A percentile compares a stretch with the other conserved stretches of the same genome.
phyloP scores from a whole-genome alignment of 306 rosid species.

The Cucumis cinereus region DNA sequence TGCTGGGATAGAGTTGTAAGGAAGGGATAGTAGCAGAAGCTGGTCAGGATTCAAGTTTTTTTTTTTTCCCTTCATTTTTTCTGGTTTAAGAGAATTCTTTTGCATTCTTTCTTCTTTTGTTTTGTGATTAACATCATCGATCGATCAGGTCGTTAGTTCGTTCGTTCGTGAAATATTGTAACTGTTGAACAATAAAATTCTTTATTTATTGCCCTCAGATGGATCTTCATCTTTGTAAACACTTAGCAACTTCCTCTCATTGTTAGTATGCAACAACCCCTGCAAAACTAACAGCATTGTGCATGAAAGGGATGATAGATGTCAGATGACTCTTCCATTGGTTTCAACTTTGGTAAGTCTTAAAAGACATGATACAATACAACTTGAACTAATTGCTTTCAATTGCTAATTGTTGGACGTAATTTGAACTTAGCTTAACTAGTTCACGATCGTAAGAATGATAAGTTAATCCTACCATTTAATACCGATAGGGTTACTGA shows the following conservation, averaged over 20 bases:
- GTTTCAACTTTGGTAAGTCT: no score
- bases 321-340: no score
- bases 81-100: not conserved
- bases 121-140: not conserved
- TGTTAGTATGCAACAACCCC: not conserved
- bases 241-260: not conserved
- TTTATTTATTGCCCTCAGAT: not conserved
- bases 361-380: no score
- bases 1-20: not conserved
- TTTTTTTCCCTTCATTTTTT: not conserved
- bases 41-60: not conserved
- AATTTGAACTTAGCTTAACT: no score
- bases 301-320: no score
- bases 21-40: not conserved
- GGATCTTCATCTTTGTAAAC: not conserved
- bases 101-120: not conserved
- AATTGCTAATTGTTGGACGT: no score
- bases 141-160: not conserved
- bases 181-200: conserved; percentile 1
- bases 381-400: no score
- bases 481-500: no score
- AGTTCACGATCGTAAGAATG: no score
- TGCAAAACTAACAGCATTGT: not conserved
- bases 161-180: not conserved
- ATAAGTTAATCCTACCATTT: no score